Conservation (phyloP, 108 stramenopile genomes). For the Ochromonas danica region DNA sequence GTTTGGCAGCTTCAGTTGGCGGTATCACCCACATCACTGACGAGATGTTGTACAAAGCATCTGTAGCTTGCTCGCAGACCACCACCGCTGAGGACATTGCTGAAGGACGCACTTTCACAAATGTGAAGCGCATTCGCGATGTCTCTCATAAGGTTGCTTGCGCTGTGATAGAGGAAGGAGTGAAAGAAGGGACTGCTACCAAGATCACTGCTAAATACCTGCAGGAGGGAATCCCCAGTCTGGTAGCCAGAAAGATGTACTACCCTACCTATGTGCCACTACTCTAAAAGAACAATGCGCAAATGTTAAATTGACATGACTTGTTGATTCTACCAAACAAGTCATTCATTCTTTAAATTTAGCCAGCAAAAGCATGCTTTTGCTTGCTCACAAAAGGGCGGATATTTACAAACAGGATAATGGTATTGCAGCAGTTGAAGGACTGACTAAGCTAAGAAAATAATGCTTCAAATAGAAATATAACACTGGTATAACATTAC, state of each 20-base stretch:
- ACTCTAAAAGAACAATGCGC: neutral
- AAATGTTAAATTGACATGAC: too few species aligned
- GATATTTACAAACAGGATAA: too few species aligned
- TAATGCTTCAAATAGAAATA: too few species aligned
- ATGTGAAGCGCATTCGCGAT: conserved; percentile 72
- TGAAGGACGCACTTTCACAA: conserved; percentile 79
- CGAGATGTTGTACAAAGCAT: conserved; percentile 81
- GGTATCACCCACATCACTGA: conserved; percentile 78
- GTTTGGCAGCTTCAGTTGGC: conserved; percentile 77
- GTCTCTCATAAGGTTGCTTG: conserved; percentile 78
- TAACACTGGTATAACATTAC: too few species aligned
- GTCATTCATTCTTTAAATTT: too few species aligned
- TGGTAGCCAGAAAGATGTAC: conserved; percentile 31
- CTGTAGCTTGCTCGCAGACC: conserved; percentile 76
- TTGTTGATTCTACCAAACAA: too few species aligned
- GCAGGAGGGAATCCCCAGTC: neutral
- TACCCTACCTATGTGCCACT: conserved; percentile 37
- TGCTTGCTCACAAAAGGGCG: too few species aligned
- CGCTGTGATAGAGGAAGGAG: conserved; percentile 79
- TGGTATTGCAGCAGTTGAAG: too few species aligned
- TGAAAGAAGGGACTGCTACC: conserved; percentile 67
- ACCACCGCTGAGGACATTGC: conserved; percentile 71
- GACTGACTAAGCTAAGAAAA: too few species aligned
- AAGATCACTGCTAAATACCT: conserved; percentile 38
- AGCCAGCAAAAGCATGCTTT: too few species aligned